Evolutionary conservation across 2,329 filamentous ascomycete genomes (phyloP).

Genomic region (Trichoderma lentiforme): DNA sequence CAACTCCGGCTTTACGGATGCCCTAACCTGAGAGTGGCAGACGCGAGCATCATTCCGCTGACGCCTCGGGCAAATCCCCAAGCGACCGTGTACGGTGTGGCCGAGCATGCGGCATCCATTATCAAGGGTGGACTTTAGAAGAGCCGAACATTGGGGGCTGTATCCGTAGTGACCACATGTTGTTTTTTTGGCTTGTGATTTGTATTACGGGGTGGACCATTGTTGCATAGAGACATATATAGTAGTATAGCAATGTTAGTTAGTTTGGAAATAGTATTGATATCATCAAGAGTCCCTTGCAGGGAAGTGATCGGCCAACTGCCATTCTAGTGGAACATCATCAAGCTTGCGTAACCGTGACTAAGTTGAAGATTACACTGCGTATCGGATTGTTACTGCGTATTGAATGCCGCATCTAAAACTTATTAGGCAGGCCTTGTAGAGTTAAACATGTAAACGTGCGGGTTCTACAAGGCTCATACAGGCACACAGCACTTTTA

Average conservation of each 20-base stretch:
- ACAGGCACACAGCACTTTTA: background rate
- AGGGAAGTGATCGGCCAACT: background rate
- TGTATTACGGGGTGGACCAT: background rate
- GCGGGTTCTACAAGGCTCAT: background rate
- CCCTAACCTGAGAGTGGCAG: constrained; percentile 34
- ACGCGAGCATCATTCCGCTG: constrained; percentile 26
- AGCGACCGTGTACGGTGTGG: constrained; percentile 14
- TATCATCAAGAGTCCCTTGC: background rate
- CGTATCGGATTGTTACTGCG: background rate
- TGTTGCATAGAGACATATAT: background rate
- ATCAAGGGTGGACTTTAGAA: background rate
- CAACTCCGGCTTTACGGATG: constrained; percentile 23
- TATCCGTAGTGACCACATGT: background rate
- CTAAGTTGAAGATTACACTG: background rate
- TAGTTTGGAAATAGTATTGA: background rate
- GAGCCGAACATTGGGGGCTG: background rate
- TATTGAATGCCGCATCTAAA: background rate
- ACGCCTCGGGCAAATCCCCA: background rate
- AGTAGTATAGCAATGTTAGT: background rate
- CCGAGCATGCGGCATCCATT: constrained; percentile 4
- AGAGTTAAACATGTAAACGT: background rate
- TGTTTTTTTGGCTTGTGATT: background rate
- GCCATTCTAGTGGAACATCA: background rate
- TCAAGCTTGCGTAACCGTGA: background rate
- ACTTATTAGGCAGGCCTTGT: background rate